Conservation (phyloP, 345 rosid genomes). For the Fremontodendron californicum region DNA sequence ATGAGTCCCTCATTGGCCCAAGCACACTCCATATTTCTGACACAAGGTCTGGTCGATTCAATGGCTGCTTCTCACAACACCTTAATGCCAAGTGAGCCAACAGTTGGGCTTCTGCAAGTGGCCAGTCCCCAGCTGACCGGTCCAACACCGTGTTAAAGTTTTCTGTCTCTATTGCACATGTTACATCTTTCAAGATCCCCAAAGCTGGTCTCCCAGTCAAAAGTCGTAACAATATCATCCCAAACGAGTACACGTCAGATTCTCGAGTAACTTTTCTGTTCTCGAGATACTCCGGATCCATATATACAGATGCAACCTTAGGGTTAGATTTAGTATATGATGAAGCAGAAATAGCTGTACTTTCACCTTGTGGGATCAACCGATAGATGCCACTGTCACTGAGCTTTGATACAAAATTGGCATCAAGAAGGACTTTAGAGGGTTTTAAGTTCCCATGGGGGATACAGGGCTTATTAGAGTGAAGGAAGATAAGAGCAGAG, state of each 20-base stretch:
- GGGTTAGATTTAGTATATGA: constrained; percentile 12
- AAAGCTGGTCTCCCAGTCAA: constrained; percentile 60
- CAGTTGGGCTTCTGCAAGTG: constrained; percentile 44
- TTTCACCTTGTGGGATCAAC: constrained; percentile 40
- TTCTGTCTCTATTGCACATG: constrained; percentile 59
- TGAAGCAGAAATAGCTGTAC: neutral
- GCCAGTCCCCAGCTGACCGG: constrained; percentile 76
- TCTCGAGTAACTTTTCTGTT: constrained; percentile 45
- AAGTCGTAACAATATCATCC: constrained; percentile 72
- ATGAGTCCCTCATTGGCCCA: constrained; percentile 45
- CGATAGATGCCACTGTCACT: constrained; percentile 59
- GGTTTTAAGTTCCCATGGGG: constrained; percentile 80
- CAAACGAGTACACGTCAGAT: constrained; percentile 75
- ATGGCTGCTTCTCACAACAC: constrained; percentile 52
- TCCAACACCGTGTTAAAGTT: constrained; percentile 59
- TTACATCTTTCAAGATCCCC: constrained; percentile 49
- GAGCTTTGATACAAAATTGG: constrained; percentile 61
- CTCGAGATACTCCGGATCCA: constrained; percentile 54
- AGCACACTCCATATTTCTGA: constrained; percentile 51
- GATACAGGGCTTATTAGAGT: constrained; percentile 67
- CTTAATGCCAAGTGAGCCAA: constrained; percentile 62
- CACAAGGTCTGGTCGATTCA: constrained; percentile 52
- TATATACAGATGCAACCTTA: constrained; percentile 24
- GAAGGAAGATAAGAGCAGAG: constrained; percentile 82
- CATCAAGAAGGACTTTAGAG: constrained; percentile 74